Percentiles rank a stretch among this genome's conserved stretches.
These are phyloP conservation scores for Suillus weaverae DNA, from an alignment of 768 basidiomycete species.

Conservation along the genomic window DNA sequence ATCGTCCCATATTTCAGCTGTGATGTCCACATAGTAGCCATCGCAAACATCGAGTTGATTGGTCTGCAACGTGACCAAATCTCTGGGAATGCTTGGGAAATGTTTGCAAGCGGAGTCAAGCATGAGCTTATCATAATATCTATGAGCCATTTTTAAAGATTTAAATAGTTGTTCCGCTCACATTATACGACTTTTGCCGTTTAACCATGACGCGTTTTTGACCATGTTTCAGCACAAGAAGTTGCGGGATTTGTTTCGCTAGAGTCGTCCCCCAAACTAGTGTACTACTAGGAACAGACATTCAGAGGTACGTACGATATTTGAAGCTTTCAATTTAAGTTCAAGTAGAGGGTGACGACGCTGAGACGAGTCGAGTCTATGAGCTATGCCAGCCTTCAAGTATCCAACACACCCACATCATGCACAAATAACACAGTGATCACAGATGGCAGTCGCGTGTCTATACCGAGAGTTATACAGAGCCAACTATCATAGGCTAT, in stretches of 20 bases:
- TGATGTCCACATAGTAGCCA: background rate
- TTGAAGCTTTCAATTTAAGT: background rate
- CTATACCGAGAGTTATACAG: too few species aligned
- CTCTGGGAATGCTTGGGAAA: too few species aligned
- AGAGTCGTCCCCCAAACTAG: too few species aligned
- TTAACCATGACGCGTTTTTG: background rate
- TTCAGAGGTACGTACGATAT: too few species aligned
- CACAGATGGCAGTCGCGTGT: too few species aligned
- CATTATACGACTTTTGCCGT: background rate
- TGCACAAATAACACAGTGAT: too few species aligned
- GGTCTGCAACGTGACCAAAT: too few species aligned
- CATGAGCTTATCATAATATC: background rate
- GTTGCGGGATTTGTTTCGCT: background rate
- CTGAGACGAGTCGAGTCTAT: background rate
- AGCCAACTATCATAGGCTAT: too few species aligned
- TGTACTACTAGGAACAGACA: too few species aligned
- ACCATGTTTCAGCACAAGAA: background rate
- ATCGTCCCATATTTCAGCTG: background rate
- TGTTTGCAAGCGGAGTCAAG: too few species aligned
- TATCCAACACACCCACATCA: too few species aligned
- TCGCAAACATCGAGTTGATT: too few species aligned
- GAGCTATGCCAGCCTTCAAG: background rate
- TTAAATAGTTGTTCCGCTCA: background rate
- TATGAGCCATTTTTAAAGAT: background rate
- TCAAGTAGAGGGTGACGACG: background rate